A percentile compares a stretch with the other conserved stretches of the same genome.
These are phyloP conservation scores for Teunomyces aglyptinius DNA, from an alignment of 805 yeast species.

Conservation along the genomic window DNA sequence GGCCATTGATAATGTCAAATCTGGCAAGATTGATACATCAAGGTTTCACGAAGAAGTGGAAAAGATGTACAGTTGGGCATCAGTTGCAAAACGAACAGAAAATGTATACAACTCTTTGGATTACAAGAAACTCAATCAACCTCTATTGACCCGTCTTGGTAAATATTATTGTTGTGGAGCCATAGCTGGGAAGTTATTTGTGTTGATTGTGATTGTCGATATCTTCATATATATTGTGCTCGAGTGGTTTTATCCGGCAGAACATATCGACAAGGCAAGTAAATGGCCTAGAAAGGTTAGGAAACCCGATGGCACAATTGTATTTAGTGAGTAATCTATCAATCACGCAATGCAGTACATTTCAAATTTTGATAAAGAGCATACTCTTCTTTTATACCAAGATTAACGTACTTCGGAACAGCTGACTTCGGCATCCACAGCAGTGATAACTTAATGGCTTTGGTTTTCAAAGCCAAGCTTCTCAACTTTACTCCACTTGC, in stretches of 20 bases:
- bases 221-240: conserved; percentile 59
- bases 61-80: conserved; percentile 87
- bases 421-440: conserved; percentile 14
- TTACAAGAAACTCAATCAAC: conserved; percentile 42
- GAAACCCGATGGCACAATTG: background rate
- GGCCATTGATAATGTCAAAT: conserved; percentile 64
- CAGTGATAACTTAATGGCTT: conserved; percentile 10
- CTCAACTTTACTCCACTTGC: conserved; percentile 3
- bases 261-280: conserved; percentile 65
- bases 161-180: conserved; percentile 69
- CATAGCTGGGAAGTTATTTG: conserved; percentile 84
- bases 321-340: background rate
- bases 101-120: conserved; percentile 63
- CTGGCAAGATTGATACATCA: conserved; percentile 64
- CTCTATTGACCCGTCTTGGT: conserved; percentile 57
- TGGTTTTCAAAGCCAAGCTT: conserved; percentile 11
- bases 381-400: conserved; percentile 17
- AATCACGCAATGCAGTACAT: background rate
- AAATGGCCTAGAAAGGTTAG: conserved; percentile 66
- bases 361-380: background rate
- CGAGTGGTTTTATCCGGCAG: conserved; percentile 69
- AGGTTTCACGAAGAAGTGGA: conserved; percentile 75
- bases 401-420: conserved; percentile 17
- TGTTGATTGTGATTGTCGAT: conserved; percentile 79
- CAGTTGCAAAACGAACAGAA: conserved; percentile 85